phyloP scores from a whole-genome alignment of 805 yeast species.

The Clavispora phyllophila region DNA sequence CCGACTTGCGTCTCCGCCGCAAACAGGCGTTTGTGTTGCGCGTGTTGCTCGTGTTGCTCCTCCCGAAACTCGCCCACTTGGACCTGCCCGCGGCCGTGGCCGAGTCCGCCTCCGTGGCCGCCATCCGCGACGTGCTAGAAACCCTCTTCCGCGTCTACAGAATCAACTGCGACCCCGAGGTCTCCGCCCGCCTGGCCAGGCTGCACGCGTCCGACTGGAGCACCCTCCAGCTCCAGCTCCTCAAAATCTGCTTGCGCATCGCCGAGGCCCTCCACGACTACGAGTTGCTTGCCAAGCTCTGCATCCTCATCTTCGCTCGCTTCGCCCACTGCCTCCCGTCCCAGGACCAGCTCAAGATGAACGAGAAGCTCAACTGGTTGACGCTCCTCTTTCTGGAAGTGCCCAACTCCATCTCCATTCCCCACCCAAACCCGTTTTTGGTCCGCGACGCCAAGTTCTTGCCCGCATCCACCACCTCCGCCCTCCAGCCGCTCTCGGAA shows the following conservation, averaged over 20 bases:
- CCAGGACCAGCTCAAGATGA: conserved; percentile 52
- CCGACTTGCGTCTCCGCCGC: conserved; percentile 54
- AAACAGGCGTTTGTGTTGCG: conserved; percentile 68
- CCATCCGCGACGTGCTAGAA: conserved; percentile 41
- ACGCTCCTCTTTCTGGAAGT: conserved; percentile 18
- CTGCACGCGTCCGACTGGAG: conserved; percentile 42
- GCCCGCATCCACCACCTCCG: background rate
- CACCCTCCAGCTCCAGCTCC: conserved; percentile 49
- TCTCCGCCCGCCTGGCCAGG: conserved; percentile 15
- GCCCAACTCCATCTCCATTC: conserved; percentile 21
- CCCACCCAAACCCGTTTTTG: conserved; percentile 73
- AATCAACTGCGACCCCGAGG: conserved; percentile 36
- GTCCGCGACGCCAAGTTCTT: conserved; percentile 46
- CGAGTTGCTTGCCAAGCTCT: conserved; percentile 35
- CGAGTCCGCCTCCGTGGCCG: conserved; percentile 2
- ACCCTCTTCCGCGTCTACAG: conserved; percentile 51
- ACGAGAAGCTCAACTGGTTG: conserved; percentile 24
- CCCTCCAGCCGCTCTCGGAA: background rate
- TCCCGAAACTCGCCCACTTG: conserved; percentile 30
- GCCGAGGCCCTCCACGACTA: conserved; percentile 49
- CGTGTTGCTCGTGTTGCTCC: conserved; percentile 51
- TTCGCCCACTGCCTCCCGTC: conserved; percentile 49
- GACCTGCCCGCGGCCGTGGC: conserved; percentile 1
- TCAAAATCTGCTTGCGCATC: conserved; percentile 48
- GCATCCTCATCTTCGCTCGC: conserved; percentile 51